Percentiles rank a stretch among this genome's conserved stretches.
Evolutionary conservation across 2,329 filamentous ascomycete genomes (phyloP).

Genomic region (Claviceps pazoutovae): DNA sequence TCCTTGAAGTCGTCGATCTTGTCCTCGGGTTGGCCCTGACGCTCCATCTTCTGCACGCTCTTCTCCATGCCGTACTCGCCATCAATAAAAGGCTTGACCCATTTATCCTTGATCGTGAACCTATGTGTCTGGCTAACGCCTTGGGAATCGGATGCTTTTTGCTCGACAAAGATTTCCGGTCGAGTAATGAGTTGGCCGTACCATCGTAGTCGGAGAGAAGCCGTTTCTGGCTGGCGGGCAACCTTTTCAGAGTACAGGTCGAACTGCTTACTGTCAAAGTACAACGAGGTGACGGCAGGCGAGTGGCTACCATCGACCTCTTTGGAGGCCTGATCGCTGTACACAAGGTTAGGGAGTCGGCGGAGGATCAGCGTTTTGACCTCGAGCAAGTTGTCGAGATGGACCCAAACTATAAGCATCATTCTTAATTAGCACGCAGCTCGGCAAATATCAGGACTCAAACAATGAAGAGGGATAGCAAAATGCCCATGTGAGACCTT

Average conservation of each 20-base stretch:
- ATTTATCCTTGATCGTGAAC: constrained; percentile 86
- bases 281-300: constrained; percentile 85
- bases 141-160: constrained; percentile 70
- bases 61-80: constrained; percentile 90
- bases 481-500: constrained; percentile 16
- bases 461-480: too few relatives aligned
- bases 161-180: constrained; percentile 74
- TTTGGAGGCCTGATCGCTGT: constrained; percentile 77
- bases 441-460: neutral
- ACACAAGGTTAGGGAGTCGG: constrained; percentile 79
- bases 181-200: constrained; percentile 69
- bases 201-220: constrained; percentile 80
- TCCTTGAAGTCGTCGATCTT: constrained; percentile 56
- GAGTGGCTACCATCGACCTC: constrained; percentile 69
- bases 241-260: constrained; percentile 79
- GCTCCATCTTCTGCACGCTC: constrained; percentile 72
- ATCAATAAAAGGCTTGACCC: constrained; percentile 73
- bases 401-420: constrained; percentile 65
- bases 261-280: constrained; percentile 84
- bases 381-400: constrained; percentile 87
- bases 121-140: constrained; percentile 66
- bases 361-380: constrained; percentile 93
- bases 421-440: neutral
- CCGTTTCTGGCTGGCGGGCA: constrained; percentile 57
- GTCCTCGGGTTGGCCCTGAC: constrained; percentile 52